phyloP scores from a whole-genome alignment of 208 protist species.

The Wallacemonas sp. region DNA sequence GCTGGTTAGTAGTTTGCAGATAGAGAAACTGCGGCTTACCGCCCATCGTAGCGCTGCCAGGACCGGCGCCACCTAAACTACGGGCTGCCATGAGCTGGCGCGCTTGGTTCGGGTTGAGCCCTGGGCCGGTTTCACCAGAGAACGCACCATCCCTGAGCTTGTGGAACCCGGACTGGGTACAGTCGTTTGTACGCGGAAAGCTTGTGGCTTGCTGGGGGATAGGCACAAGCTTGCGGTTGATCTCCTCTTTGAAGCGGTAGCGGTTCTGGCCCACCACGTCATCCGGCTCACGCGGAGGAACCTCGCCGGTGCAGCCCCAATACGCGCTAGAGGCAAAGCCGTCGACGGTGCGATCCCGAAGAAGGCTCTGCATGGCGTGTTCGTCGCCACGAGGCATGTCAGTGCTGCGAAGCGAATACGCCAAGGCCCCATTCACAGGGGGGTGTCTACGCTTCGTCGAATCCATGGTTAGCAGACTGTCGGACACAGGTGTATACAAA shows the following conservation, averaged over 20 bases:
- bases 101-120: conserved; percentile 70
- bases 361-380: conserved; percentile 54
- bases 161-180: conserved; percentile 69
- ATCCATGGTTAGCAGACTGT: conserved; percentile 18
- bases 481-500: too few species aligned
- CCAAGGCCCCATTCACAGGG: conserved; percentile 39
- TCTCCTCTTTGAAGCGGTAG: conserved; percentile 77
- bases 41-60: conserved; percentile 8
- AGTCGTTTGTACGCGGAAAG: conserved; percentile 69
- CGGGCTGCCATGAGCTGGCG: conserved; percentile 30
- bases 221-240: conserved; percentile 84
- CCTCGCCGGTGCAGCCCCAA: conserved; percentile 75
- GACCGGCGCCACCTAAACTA: neutral
- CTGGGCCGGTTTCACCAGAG: conserved; percentile 28
- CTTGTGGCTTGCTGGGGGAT: conserved; percentile 79
- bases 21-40: conserved; percentile 70
- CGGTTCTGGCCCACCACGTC: conserved; percentile 55
- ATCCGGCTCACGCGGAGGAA: conserved; percentile 74
- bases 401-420: conserved; percentile 31
- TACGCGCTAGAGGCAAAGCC: conserved; percentile 84
- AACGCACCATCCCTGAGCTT: conserved; percentile 37
- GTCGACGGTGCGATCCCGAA: conserved; percentile 42
- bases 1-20: conserved; percentile 56
- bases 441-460: conserved; percentile 20
- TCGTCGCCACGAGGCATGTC: conserved; percentile 27